Evolutionary conservation across 345 rosid species (phyloP).

Genomic region (Populus nigra): DNA sequence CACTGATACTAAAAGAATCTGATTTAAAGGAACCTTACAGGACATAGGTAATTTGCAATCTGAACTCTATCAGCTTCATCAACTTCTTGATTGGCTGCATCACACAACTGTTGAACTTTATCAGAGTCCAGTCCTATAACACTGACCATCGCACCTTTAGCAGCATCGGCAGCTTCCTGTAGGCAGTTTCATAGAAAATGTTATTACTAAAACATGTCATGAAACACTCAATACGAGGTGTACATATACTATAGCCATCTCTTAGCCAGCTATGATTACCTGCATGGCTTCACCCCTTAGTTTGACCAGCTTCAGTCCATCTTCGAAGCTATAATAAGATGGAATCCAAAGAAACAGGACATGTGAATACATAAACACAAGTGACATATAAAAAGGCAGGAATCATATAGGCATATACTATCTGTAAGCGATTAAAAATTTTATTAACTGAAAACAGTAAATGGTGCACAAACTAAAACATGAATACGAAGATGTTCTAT

Average conservation of each 20-base stretch:
- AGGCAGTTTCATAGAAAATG: slow-evolving; percentile 10
- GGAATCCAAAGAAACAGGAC: slow-evolving; percentile 18
- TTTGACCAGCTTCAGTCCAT: slow-evolving; percentile 93
- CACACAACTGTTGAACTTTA: slow-evolving; percentile 80
- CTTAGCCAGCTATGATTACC: slow-evolving; percentile 35
- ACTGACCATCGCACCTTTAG: slow-evolving; percentile 93
- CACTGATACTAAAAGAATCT: background rate
- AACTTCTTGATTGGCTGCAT: slow-evolving; percentile 91
- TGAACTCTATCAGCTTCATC: slow-evolving; percentile 78
- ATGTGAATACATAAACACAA: slow-evolving; percentile 8
- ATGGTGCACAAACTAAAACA: background rate
- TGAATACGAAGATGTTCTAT: background rate
- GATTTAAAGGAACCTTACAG: slow-evolving; percentile 43
- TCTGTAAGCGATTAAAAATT: background rate
- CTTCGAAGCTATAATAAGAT: slow-evolving; percentile 69
- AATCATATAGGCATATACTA: background rate
- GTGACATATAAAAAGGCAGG: background rate
- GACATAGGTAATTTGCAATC: slow-evolving; percentile 86
- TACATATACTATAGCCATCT: background rate
- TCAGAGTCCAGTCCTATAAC: slow-evolving; percentile 82
- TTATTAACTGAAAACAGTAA: background rate
- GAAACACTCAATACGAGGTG: background rate
- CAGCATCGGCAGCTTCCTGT: slow-evolving; percentile 98
- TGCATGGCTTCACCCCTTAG: slow-evolving; percentile 99
- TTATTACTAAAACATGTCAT: background rate